A percentile compares a stretch with the other conserved stretches of the same genome.
phyloP scores from a whole-genome alignment of 176 grass and related monocot genomes.

The Carex pumila region DNA sequence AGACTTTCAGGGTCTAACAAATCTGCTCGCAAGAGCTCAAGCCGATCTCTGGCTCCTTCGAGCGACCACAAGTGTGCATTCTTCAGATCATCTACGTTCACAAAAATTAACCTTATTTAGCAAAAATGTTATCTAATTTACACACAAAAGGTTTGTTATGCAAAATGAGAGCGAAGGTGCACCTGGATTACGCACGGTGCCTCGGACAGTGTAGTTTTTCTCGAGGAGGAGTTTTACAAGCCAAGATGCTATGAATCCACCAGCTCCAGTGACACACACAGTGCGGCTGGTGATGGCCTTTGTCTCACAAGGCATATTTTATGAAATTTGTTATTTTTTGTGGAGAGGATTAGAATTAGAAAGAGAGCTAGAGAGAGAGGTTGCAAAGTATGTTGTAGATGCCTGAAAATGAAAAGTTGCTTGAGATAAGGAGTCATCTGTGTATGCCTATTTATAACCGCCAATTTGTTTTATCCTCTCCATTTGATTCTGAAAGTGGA shows the following conservation, averaged over 20 bases:
- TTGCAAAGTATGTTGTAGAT: background rate
- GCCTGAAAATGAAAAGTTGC: background rate
- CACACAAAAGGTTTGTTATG: background rate
- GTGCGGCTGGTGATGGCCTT: background rate
- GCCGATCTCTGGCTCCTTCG: constrained; percentile 53
- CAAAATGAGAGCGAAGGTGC: background rate
- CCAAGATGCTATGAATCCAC: constrained; percentile 45
- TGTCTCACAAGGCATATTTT: background rate
- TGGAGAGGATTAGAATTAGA: background rate
- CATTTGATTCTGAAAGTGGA: background rate
- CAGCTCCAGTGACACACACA: constrained; percentile 41
- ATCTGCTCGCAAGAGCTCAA: constrained; percentile 53
- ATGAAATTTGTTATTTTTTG: background rate
- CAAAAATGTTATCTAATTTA: background rate
- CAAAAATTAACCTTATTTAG: background rate
- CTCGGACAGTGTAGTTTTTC: constrained; percentile 29
- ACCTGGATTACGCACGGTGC: constrained; percentile 39
- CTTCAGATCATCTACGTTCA: constrained; percentile 55
- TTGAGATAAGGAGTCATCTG: background rate
- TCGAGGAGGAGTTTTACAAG: constrained; percentile 35
- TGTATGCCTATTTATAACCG: background rate
- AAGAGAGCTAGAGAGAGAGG: background rate
- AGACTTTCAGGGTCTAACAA: constrained; percentile 62
- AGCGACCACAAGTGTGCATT: constrained; percentile 64
- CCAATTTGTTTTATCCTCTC: background rate